These are phyloP conservation scores for Globisporangium nagaii DNA, from an alignment of 352 stramenopile genomes.

Conservation along the genomic window DNA sequence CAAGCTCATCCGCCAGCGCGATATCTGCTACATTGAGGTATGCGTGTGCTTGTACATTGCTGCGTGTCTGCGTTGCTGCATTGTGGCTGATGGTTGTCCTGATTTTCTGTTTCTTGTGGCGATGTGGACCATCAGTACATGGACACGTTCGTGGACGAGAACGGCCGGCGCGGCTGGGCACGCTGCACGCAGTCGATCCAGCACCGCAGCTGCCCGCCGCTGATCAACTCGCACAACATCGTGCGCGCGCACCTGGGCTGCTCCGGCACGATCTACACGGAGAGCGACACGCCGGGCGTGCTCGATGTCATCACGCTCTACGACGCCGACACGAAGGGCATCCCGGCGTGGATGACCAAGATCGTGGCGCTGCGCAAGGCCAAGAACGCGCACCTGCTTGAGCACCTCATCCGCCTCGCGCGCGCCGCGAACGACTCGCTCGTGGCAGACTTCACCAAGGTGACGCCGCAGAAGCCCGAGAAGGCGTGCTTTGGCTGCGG, in stretches of 20 bases:
- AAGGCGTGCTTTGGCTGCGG: constrained; percentile 46
- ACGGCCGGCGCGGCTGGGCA: constrained; percentile 53
- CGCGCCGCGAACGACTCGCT: constrained; percentile 42
- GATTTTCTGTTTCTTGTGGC: not conserved
- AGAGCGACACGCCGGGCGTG: constrained; percentile 38
- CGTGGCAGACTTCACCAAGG: constrained; percentile 34
- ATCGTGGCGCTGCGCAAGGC: constrained; percentile 47
- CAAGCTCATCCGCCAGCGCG: constrained; percentile 49
- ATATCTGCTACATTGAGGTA: constrained; percentile 57
- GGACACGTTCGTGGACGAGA: constrained; percentile 54
- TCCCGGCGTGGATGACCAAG: constrained; percentile 63
- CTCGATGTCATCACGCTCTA: constrained; percentile 57
- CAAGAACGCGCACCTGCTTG: constrained; percentile 53
- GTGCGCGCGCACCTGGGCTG: constrained; percentile 54
- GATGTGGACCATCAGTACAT: constrained; percentile 23
- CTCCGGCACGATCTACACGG: constrained; percentile 56
- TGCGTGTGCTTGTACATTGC: too few relatives aligned
- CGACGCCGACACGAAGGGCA: constrained; percentile 52
- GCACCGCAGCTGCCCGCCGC: constrained; percentile 50
- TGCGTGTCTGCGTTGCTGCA: not conserved
- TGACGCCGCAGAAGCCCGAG: constrained; percentile 15
- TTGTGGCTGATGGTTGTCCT: not conserved
- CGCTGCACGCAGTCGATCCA: constrained; percentile 57
- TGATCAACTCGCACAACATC: constrained; percentile 43
- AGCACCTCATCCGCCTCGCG: constrained; percentile 55